phyloP scores from a whole-genome alignment of 306 rosid species.

The Abrus precatorius region DNA sequence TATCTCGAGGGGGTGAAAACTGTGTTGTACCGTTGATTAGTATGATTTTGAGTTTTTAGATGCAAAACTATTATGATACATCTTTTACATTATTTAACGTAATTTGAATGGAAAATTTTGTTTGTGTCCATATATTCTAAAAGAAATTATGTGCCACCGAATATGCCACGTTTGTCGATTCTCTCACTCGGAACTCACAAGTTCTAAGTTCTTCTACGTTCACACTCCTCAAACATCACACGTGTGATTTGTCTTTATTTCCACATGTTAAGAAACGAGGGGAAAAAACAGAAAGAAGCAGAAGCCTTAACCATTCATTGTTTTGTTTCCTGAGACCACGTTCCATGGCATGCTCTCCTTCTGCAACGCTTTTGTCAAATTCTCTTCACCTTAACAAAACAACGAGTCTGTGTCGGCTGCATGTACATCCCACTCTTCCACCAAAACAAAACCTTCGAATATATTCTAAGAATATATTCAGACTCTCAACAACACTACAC shows the following conservation, averaged over 20 bases:
- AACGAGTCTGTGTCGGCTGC: slow-evolving; percentile 12
- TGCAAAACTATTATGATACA: background rate
- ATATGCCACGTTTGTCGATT: slow-evolving; percentile 47
- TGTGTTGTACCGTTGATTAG: background rate
- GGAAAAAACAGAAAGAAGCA: slow-evolving; percentile 2
- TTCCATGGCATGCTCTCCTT: slow-evolving; percentile 55
- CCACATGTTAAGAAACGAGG: background rate
- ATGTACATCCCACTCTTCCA: slow-evolving; percentile 37
- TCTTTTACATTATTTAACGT: background rate
- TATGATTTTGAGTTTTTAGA: background rate
- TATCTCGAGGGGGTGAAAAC: background rate
- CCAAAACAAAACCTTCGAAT: slow-evolving; percentile 33
- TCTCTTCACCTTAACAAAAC: slow-evolving; percentile 43
- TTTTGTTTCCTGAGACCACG: slow-evolving; percentile 1
- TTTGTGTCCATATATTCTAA: background rate
- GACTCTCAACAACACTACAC: slow-evolving; percentile 51
- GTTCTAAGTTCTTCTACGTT: slow-evolving; percentile 12
- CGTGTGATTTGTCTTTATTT: background rate
- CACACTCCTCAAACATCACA: background rate
- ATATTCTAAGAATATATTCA: slow-evolving; percentile 37
- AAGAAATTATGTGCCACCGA: slow-evolving; percentile 8
- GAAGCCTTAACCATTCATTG: background rate
- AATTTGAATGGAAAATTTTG: background rate
- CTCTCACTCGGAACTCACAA: background rate
- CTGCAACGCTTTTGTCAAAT: slow-evolving; percentile 52